Evolutionary conservation across 257 asterid species (phyloP).

Genomic region (Orobanche coerulescens): DNA sequence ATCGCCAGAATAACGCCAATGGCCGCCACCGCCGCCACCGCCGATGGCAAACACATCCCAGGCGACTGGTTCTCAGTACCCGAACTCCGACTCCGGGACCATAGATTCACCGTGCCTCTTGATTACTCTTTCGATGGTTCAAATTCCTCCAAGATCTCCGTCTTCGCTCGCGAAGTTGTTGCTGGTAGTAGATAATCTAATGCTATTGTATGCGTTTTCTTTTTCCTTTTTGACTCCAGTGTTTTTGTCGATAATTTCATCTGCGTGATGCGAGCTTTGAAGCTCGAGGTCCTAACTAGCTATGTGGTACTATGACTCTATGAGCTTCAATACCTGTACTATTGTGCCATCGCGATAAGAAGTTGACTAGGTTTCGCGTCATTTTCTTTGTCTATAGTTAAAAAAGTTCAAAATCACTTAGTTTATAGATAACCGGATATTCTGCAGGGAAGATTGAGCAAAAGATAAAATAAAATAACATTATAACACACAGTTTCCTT

Average conservation of each 20-base stretch:
- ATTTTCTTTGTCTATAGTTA: too few species aligned
- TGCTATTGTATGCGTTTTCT: neutral
- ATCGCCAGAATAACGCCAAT: slow-evolving; percentile 32
- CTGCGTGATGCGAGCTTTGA: slow-evolving; percentile 10
- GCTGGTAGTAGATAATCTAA: slow-evolving; percentile 38
- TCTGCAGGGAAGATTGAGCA: too few species aligned
- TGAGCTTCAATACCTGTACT: neutral
- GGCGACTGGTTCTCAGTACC: slow-evolving; percentile 79
- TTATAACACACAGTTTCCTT: too few species aligned
- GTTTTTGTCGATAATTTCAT: neutral
- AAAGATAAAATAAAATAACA: too few species aligned
- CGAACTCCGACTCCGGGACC: slow-evolving; percentile 85
- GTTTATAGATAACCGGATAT: too few species aligned
- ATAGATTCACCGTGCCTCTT: slow-evolving; percentile 75
- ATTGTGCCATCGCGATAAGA: neutral
- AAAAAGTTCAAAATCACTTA: too few species aligned
- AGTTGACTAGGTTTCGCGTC: too few species aligned
- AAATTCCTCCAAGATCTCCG: slow-evolving; percentile 45
- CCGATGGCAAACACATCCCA: slow-evolving; percentile 33
- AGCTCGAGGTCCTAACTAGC: neutral
- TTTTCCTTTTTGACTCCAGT: neutral
- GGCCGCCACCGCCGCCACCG: slow-evolving; percentile 23
- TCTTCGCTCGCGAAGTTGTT: slow-evolving; percentile 84
- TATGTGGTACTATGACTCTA: neutral
- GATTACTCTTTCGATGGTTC: slow-evolving; percentile 38